Evolutionary conservation across 345 rosid species (phyloP), one percentile per base, ranked within the genome.

Genomic region (Diplotaxis tenuifolia): DNA sequence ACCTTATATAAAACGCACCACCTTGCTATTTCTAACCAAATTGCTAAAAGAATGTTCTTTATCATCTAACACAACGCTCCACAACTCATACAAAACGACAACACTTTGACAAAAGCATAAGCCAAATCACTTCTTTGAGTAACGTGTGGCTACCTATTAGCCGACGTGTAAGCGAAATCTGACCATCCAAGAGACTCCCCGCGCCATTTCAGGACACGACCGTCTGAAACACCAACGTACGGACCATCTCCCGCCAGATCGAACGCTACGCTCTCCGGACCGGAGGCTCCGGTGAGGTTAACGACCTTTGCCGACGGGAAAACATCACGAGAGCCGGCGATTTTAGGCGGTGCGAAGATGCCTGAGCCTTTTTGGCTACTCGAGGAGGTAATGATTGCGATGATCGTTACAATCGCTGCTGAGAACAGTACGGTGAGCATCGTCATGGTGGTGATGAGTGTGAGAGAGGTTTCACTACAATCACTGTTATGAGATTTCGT

Each of bases 201-300:
- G 29, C 78, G 81, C 96, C 96, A 92, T 75, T 80, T 83, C 62
- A 89, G 79, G 75, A 89, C 68, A 49, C 92, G 82, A 29, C 90
- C 92, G 25, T 89, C 90, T 0, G 90, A 81, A 19, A 89, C 88
- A 0, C 96, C 90, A 7, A 86, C 82, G 80, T 87, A 89, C 0
- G 92, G 96, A 3, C 90, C 92, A 4, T 74, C 83, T 0, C 90
- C 90, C 2, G 67, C 53, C 34, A 81, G 81, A 66, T 84, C 87
- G 68, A 89, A 89, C 25, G 76, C 88, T 18, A 87, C 14, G 65
- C 96, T 89, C 80, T 89, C 96, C 1, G 92, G 96, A 10, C 90
- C 96, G 1, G 83, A n/a, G 7, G 89, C 89, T 15, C 84, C 82
- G n/a, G 74, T 38, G 40, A 88, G 31, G 7, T 77, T 71, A 65